Conservation (phyloP, 2,329 filamentous ascomycete species). For the Pyricularia sp. region DNA sequence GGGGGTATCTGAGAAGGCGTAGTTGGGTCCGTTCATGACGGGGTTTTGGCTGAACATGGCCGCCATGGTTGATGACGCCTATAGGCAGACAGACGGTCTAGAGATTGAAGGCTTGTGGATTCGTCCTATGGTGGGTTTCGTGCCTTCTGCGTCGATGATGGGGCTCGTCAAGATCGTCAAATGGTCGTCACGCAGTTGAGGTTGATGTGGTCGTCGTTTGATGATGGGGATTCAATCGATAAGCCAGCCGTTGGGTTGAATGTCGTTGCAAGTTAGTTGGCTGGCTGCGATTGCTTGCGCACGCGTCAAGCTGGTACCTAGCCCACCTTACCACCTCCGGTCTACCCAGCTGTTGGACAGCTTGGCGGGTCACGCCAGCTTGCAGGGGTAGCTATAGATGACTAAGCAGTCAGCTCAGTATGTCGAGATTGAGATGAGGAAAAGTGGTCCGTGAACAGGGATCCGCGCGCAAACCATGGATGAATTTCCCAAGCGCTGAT, state of each 20-base stretch:
- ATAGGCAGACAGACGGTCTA: background rate
- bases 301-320: conserved; percentile 24
- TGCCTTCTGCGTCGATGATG: background rate
- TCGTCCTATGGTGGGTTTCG: background rate
- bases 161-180: conserved; percentile 7
- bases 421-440: background rate
- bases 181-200: conserved; percentile 4
- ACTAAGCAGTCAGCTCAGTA: conserved; percentile 23
- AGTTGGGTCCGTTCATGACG: conserved; percentile 59
- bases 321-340: background rate
- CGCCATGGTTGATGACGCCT: conserved; percentile 35
- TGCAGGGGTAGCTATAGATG: conserved; percentile 26
- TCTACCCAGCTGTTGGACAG: conserved; percentile 1
- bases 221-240: conserved; percentile 8
- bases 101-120: background rate
- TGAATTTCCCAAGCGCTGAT: background rate
- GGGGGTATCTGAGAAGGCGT: conserved; percentile 56
- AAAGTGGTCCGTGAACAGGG: background rate
- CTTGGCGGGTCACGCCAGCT: background rate
- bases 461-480: background rate
- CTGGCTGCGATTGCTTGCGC: conserved; percentile 2
- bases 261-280: background rate
- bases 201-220: conserved; percentile 4
- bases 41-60: conserved; percentile 65
- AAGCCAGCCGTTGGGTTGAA: background rate